Evolutionary conservation across 345 rosid species (phyloP).

Genomic region (Combretum micranthum): DNA sequence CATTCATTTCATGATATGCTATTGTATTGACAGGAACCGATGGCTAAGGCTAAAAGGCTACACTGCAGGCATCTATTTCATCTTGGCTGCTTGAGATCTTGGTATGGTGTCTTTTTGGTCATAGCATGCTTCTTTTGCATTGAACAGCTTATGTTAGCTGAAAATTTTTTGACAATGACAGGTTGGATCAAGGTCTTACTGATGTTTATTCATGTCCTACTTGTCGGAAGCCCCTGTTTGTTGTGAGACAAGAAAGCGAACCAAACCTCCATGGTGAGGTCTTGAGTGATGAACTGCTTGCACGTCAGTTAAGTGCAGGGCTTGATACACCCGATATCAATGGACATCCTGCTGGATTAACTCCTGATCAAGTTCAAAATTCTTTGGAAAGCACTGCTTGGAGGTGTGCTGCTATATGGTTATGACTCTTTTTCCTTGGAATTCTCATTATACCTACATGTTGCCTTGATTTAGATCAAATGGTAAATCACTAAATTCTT

Average conservation of each 20-base stretch:
- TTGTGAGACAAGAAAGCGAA: conserved; percentile 57
- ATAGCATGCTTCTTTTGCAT: conserved; percentile 7
- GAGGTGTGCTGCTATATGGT: conserved; percentile 39
- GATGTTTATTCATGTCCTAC: conserved; percentile 93
- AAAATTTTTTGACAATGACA: conserved; percentile 31
- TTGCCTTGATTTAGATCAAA: no score
- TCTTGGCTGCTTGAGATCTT: conserved; percentile 97
- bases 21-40: conserved; percentile 74
- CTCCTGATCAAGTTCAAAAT: conserved; percentile 57
- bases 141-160: conserved; percentile 8
- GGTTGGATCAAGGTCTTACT: conserved; percentile 98
- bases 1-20: conserved; percentile 16
- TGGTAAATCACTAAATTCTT: no score
- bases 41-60: conserved; percentile 96
- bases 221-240: conserved; percentile 95
- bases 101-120: conserved; percentile 31
- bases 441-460: neutral
- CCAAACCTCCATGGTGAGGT: conserved; percentile 39
- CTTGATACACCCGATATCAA: conserved; percentile 51
- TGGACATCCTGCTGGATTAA: conserved; percentile 54
- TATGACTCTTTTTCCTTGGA: neutral
- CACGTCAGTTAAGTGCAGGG: conserved; percentile 57
- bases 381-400: conserved; percentile 62
- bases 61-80: conserved; percentile 91
- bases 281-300: conserved; percentile 69